phyloP scores from a whole-genome alignment of 192 early-diverging fungal species.

The Mortierella alpina region DNA sequence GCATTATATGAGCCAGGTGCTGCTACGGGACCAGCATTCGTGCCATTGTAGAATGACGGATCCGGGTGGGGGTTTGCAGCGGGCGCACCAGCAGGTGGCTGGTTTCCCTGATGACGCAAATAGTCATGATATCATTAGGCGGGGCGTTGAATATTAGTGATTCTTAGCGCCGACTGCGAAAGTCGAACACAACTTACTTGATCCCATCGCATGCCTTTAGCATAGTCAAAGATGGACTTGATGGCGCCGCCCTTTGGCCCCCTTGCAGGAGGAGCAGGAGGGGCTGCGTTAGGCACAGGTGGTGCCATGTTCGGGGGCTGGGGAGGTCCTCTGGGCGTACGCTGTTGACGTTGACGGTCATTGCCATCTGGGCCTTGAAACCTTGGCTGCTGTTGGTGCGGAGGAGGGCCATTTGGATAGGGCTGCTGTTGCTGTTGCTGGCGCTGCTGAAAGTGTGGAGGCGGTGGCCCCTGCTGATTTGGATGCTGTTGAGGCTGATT shows the following conservation, averaged over 20 bases:
- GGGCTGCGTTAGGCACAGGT: slow-evolving; percentile 25
- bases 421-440: slow-evolving; percentile 19
- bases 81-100: slow-evolving; percentile 28
- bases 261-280: slow-evolving; percentile 15
- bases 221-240: slow-evolving; percentile 52
- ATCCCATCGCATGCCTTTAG: slow-evolving; percentile 52
- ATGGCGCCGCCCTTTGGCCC: slow-evolving; percentile 15
- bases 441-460: background rate
- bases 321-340: slow-evolving; percentile 34
- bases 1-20: slow-evolving; percentile 20
- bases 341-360: slow-evolving; percentile 22
- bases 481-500: slow-evolving; percentile 18
- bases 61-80: slow-evolving; percentile 12
- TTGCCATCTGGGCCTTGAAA: slow-evolving; percentile 24
- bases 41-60: slow-evolving; percentile 1
- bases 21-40: slow-evolving; percentile 20
- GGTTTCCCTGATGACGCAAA: slow-evolving; percentile 10
- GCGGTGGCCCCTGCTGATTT: slow-evolving; percentile 4
- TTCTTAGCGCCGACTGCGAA: too few relatives aligned
- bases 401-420: slow-evolving; percentile 7
- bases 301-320: slow-evolving; percentile 6
- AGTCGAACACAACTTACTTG: slow-evolving; percentile 16
- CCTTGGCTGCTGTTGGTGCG: slow-evolving; percentile 9
- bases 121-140: too few relatives aligned
- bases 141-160: too few relatives aligned